phyloP scores from a whole-genome alignment of 2,329 filamentous ascomycete genomes.

The Dactylellina drechsleri region DNA sequence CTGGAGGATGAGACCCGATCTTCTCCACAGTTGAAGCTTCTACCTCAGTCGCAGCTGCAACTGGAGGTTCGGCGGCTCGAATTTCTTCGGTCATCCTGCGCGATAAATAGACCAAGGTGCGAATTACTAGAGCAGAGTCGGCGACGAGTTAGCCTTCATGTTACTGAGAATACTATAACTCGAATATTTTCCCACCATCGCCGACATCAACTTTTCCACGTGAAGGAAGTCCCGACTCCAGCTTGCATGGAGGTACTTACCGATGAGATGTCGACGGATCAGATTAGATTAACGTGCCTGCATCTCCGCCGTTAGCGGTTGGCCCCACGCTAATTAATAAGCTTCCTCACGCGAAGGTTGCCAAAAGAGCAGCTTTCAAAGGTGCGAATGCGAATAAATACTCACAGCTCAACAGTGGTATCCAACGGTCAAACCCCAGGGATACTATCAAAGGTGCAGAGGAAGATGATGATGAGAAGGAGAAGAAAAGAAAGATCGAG shows the following conservation, averaged over 20 bases:
- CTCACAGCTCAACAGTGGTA: background rate
- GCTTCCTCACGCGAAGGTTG: background rate
- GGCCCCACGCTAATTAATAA: conserved; percentile 1
- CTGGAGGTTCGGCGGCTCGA: conserved; percentile 21
- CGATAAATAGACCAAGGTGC: background rate
- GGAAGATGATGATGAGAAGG: background rate
- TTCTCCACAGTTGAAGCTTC: conserved; percentile 29
- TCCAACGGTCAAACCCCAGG: background rate
- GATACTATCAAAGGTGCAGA: background rate
- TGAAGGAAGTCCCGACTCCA: no score
- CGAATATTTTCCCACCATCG: background rate
- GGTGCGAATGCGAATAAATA: background rate
- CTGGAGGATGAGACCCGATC: conserved; percentile 24
- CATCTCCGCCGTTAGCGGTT: conserved; percentile 31
- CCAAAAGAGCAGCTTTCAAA: background rate
- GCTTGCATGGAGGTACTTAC: conserved; percentile 4
- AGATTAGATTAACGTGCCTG: conserved; percentile 53
- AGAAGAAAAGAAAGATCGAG: background rate
- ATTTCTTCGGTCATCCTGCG: conserved; percentile 33
- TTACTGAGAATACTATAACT: background rate
- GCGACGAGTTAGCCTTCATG: background rate
- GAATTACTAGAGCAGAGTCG: no score
- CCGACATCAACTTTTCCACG: no score
- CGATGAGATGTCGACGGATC: conserved; percentile 46
- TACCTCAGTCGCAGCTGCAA: conserved; percentile 27